Evolutionary conservation across 768 basidiomycete genomes (phyloP).

Genomic region (Plicaturopsis crispa): DNA sequence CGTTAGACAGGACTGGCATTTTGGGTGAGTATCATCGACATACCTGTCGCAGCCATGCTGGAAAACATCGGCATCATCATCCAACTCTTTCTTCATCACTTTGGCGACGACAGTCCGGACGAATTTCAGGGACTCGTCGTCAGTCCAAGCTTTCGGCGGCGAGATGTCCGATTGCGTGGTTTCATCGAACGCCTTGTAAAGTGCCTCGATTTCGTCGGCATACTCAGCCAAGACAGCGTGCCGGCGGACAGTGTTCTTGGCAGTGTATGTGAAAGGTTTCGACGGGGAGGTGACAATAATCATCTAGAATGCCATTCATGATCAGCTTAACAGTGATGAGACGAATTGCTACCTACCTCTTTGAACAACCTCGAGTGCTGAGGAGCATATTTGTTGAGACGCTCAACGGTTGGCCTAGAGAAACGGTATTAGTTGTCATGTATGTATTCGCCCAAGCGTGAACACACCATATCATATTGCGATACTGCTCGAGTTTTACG

Average conservation of each 20-base stretch:
- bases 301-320: conserved; percentile 22
- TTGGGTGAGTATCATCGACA: no score
- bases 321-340: background rate
- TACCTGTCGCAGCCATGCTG: conserved; percentile 33
- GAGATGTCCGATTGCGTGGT: conserved; percentile 18
- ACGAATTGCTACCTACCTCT: conserved; percentile 19
- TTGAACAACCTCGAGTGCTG: conserved; percentile 35
- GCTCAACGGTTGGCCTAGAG: conserved; percentile 26
- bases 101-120: conserved; percentile 23
- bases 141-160: conserved; percentile 19
- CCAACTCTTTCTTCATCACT: conserved; percentile 16
- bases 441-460: no score
- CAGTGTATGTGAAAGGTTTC: conserved; percentile 35
- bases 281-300: conserved; percentile 28
- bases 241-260: conserved; percentile 31
- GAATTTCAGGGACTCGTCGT: conserved; percentile 17
- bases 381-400: conserved; percentile 28
- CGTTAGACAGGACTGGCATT: no score
- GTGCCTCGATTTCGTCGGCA: conserved; percentile 29
- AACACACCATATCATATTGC: conserved; percentile 15
- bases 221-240: conserved; percentile 29
- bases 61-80: conserved; percentile 30
- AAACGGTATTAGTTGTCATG: no score
- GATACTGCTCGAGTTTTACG: conserved; percentile 10
- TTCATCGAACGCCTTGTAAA: conserved; percentile 25